Evolutionary conservation across 805 yeast genomes (phyloP), one percentile per base, ranked within the genome.

Genomic region (Candida anglica): DNA sequence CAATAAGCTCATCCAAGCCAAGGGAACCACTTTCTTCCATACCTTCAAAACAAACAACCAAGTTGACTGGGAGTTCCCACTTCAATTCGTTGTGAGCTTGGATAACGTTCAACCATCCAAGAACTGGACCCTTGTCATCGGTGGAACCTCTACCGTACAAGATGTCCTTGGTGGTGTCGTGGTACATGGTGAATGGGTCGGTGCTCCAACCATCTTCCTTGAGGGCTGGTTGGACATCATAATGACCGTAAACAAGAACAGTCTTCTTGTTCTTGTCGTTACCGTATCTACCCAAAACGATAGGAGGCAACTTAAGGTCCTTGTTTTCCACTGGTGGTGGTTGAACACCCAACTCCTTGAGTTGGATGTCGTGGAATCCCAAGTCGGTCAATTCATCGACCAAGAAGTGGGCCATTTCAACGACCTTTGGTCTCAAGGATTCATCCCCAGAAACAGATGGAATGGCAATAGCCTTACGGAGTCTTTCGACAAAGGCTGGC

Each of bases 21-120:
- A 86, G 63, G 21, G 96, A 87, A 16, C 99, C 99, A 43, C 89
- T 80, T 66, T 93, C 99, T 66, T 93, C 99, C 99, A 93, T 93
- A 41, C 98, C 98, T 66, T 93, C 99, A 52, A 93, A 93, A 63
- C 96, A 87, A 57, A 85, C 82, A 32, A 88, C 75, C 49, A 93
- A 64, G 66, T 93, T 93, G 42, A 93, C 97, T 14, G 99, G 99
- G 38, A 93, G 72, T 43, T 89, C 96, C 52, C 86, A 53, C 15
- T 86, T 88, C 37, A 86, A 74, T 47, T 79, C 84, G 37, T 73
- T 79, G 65, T 93, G 97, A 11, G 98, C 97, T 65, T 89, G 84
- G 27, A 93, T 71, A 26, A 81, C 82, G 58, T 93, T 91, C 57
- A 93, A 74, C 99, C 99, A 93, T 35, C 96, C 97, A 48, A 89